phyloP scores from a whole-genome alignment of 2,329 filamentous ascomycete species.

The Aspergillus tamarii region DNA sequence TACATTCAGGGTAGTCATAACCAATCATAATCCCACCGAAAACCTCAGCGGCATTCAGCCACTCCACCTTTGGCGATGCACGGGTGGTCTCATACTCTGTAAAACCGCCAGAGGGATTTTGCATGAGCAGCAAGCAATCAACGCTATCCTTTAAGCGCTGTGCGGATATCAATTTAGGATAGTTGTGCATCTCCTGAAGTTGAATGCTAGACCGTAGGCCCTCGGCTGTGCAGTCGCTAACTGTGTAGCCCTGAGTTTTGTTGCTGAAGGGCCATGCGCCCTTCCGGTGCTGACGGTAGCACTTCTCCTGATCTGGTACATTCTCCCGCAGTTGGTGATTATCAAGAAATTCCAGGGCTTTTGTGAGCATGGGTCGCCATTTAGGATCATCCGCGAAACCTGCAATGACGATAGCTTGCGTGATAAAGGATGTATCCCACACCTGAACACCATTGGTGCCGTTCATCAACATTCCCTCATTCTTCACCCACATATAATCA shows the following conservation, averaged over 20 bases:
- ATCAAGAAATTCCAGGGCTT: slow-evolving; percentile 83
- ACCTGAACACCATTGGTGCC: slow-evolving; percentile 98
- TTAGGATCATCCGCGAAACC: slow-evolving; percentile 75
- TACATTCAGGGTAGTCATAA: slow-evolving; percentile 98
- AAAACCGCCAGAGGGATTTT: slow-evolving; percentile 83
- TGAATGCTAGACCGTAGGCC: slow-evolving; percentile 84
- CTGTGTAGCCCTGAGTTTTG: slow-evolving; percentile 87
- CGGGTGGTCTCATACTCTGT: slow-evolving; percentile 87
- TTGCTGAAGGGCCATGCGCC: slow-evolving; percentile 97
- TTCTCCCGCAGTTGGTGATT: slow-evolving; percentile 89
- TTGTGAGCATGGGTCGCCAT: slow-evolving; percentile 81
- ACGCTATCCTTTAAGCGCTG: slow-evolving; percentile 82
- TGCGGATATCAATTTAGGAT: slow-evolving; percentile 73
- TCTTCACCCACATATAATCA: slow-evolving; percentile 89
- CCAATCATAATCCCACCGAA: slow-evolving; percentile 98
- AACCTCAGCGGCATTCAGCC: slow-evolving; percentile 92
- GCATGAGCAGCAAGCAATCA: slow-evolving; percentile 88
- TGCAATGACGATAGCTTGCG: slow-evolving; percentile 79
- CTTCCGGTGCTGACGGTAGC: slow-evolving; percentile 88
- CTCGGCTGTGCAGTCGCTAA: slow-evolving; percentile 93
- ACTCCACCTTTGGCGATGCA: slow-evolving; percentile 76
- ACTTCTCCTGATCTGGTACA: slow-evolving; percentile 72
- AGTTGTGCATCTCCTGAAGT: slow-evolving; percentile 77
- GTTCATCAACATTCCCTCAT: slow-evolving; percentile 91
- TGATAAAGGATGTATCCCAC: slow-evolving; percentile 92